Evolutionary conservation across 202 grass and related monocot species (phyloP), one percentile per base, ranked within the genome.

Genomic region (Carex sylvatica): DNA sequence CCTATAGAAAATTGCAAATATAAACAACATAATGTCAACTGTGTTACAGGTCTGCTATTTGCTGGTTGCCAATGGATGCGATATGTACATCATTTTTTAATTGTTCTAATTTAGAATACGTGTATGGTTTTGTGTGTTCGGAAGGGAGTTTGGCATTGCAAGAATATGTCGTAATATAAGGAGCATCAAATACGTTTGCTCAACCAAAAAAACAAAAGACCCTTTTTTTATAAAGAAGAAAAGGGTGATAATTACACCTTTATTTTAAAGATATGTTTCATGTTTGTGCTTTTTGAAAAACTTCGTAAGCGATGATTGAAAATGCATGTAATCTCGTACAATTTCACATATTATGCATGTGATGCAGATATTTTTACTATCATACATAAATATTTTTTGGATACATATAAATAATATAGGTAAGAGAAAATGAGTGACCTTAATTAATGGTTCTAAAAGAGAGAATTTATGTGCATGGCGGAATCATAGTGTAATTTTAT

Each of bases 11-110:
- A 80, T 16, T 53, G 49, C 49, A 18, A 75, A 75, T 75, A 31
- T 75, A 75, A 55, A 55, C 24, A 75, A 22, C 15, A 54, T 19
- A 75, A 24, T 75, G 72, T 75, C 72, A 75, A 75, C 71, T 74
- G 5, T 12, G 12, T 54, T 15, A 54, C 71, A 54, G 47, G 22
- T 74, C 22, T 47, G 68, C 68, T 44, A 71, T 71, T 31, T 7
- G 71, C 28, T 53, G 71, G 70, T 0, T 53, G 47, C 9, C 14
- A 18, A 16, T 53, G 40, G 18, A 74, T 26, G 42, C 1, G 5
- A 28, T 72, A 51, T 49, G 5, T 15, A 30, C 46, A 74, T 74
- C 0, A 46, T 74, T 74, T 74, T 74, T 26, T 2, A 53, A 15
- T 51, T 16, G 44, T 74, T 24, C 15, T 28, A 74, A 28, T 3